A percentile compares a stretch with the other conserved stretches of the same genome.
Conservation (phyloP, 805 yeast species). For the Saccharomyces kudriavzevii region DNA sequence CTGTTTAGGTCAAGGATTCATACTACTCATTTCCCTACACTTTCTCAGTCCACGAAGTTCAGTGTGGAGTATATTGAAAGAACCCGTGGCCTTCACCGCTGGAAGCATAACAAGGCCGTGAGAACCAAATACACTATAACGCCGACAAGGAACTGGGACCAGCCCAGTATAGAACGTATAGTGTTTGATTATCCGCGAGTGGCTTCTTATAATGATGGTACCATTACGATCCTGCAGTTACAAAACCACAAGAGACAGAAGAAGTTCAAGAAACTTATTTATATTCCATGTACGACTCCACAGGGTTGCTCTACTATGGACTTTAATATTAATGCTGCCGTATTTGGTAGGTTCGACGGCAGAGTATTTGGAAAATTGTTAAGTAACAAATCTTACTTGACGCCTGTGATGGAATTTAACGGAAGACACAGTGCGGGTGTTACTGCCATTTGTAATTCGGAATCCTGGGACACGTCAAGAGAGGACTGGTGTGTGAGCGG, state of each 20-base stretch:
- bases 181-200: slow-evolving; percentile 30
- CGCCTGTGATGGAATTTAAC: slow-evolving; percentile 28
- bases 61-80: slow-evolving; percentile 31
- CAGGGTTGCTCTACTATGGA: slow-evolving; percentile 32
- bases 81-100: slow-evolving; percentile 21
- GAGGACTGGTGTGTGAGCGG: slow-evolving; percentile 28
- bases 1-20: slow-evolving; percentile 28
- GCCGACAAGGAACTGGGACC: slow-evolving; percentile 8
- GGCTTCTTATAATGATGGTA: slow-evolving; percentile 31
- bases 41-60: slow-evolving; percentile 29
- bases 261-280: slow-evolving; percentile 25
- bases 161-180: slow-evolving; percentile 18
- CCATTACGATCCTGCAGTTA: slow-evolving; percentile 27
- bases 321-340: slow-evolving; percentile 28
- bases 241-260: slow-evolving; percentile 15
- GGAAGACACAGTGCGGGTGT: slow-evolving; percentile 24
- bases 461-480: slow-evolving; percentile 14
- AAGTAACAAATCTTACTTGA: slow-evolving; percentile 28
- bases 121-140: slow-evolving; percentile 28
- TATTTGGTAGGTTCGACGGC: slow-evolving; percentile 32
- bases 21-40: slow-evolving; percentile 31
- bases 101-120: slow-evolving; percentile 31
- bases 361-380: slow-evolving; percentile 29
- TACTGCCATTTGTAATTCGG: slow-evolving; percentile 25
- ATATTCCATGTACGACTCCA: slow-evolving; percentile 33